Base-by-base conservation (phyloP, 768 basidiomycete genomes). In the Ephemerocybe angulata region DNA sequence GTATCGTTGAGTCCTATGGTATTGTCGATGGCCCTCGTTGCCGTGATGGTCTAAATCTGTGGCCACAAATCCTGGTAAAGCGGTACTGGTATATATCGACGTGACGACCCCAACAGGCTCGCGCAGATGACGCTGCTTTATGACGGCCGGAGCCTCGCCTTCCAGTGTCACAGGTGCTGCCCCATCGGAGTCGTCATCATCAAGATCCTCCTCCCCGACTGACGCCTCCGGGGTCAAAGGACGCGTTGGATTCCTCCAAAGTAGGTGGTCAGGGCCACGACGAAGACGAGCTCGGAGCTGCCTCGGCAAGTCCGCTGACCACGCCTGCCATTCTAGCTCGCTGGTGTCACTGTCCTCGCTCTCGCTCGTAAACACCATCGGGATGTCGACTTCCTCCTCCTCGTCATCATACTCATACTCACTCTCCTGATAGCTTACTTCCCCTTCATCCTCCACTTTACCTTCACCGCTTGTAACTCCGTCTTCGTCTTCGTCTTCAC, bases 311-410 rank as follows among this genome's bases (percentile, higher is more conserved):
- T 86, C 86, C 4, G 77, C 78, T 62, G 76, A 71, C 86, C 86
- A 88, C 1, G 80, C 82, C 3, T 79, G 72, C 86, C 86, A 88
- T 62, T 88, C 86, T 21, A 71, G 69, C 64, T 87, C 86, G 60
- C 75, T 77, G 22, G 74, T 79, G 24, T 78, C 73, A 5, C 68
- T 73, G 4, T 73, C 76, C 12, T 60, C 65, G 27, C 57, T 58
- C 12, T 67, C 64, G 28, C 71, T 77, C 41, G 73, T 73, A 24
- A 66, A 50, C 2, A 58, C 35, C 38, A 41, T 51, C 15, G 15
- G 38, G 8, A 35, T 35, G 15, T 41, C 38, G 27, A 17, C 38
- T 42, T 33, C 56, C 31, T 46, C 43, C 40, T 58, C 42, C 25
- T 49, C 50, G 35, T 58, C 53, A 7, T 49, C 52, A 44, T 60